Base-by-base conservation (phyloP, 257 asterid genomes). In the Jacaranda copaia region DNA sequence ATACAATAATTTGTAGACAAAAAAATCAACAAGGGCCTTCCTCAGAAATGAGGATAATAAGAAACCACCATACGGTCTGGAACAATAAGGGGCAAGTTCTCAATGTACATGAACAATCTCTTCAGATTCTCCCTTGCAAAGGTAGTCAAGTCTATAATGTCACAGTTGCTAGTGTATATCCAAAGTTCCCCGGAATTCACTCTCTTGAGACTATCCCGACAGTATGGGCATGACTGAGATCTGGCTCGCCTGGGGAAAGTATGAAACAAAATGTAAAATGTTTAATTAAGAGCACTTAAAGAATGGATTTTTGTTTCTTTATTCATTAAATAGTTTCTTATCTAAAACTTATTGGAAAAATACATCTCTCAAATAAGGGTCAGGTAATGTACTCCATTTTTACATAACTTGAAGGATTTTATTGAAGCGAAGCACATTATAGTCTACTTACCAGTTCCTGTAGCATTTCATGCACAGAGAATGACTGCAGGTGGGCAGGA, bases 161-260 rank as follows among this genome's bases (percentile, higher is more conserved):
- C 98, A 5, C 80, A 74, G 16, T 63, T 74, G 87, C 96, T 86
- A 11, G 95, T 85, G 87, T 89, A 91, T 40, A 93, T 86, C 98
- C 98, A 93, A 4, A 93, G 95, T 65, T 93, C 98, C 52, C 87
- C 86, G 1, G 97, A 91, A 55, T 89, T 68, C 78, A 93, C 85
- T 70, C 93, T 85, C 74, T 89, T 88, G 59, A 93, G 90, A 73
- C 86, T 81, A 45, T 91, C 93, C 48, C 98, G 93, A 61, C 98
- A 93, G 84, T 90, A 93, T 18, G 98, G 98, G 82, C 98, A 93
- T 5, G 98, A 93, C 72, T 87, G 89, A 11, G 97, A 93, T 73
- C 93, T 84, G 40, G 89, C 82, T 60, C 87, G 84, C 98, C 97
- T 93, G 84, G 12, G 77, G 36, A 38, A 81, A 80, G 39, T 69